Evolutionary conservation across 2,329 filamentous ascomycete genomes (phyloP), one percentile per base, ranked within the genome.

Genomic region (Aspergillus niger): DNA sequence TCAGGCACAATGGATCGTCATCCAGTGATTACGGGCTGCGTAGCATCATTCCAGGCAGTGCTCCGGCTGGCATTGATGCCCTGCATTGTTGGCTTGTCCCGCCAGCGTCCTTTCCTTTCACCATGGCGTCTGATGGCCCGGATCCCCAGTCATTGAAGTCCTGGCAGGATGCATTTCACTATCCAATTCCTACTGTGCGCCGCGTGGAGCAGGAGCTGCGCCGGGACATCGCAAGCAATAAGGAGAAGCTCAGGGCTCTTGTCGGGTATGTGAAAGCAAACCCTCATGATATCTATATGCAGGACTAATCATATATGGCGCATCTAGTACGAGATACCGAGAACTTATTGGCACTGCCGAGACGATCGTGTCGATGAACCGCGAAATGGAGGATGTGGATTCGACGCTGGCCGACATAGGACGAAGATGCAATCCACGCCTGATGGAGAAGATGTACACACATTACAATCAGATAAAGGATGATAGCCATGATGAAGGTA

Each of bases 341-440:
- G 91, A 95, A 69, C 86, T 98, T 8, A 86, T 98, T 26, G 91
- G 91, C 55, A 97, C 94, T 0, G 94, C 94, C 57, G 93, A 97
- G 77, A 89, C 89, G n/a, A 98, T 98, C 67, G 90, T 97, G 57
- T 85, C 88, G 62, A 97, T 98, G 91, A 90, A 91, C 67, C 78
- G 77, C 41, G 88, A 94, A 72, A 94, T 95, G 79, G 85, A 89
- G 62, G 79, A 82, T 11, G 89, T 92, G 15, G 92, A 97, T 75
- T 80, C 82, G 5, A 85, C 88, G 39, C 82, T 98, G 55, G 85
- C 85, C 15, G 82, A 83, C 61, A 89, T 97, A 79, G 91, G 91
- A 49, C 85, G 85, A 44, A 85, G 86, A 59, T 97, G 94, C 76
- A 92, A 93, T 55, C 85, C 91, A 39, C 80, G 83, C 55, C 82